Evolutionary conservation across 169 alveolate genomes (phyloP).

Genomic region (Eimeria zaria): DNA sequence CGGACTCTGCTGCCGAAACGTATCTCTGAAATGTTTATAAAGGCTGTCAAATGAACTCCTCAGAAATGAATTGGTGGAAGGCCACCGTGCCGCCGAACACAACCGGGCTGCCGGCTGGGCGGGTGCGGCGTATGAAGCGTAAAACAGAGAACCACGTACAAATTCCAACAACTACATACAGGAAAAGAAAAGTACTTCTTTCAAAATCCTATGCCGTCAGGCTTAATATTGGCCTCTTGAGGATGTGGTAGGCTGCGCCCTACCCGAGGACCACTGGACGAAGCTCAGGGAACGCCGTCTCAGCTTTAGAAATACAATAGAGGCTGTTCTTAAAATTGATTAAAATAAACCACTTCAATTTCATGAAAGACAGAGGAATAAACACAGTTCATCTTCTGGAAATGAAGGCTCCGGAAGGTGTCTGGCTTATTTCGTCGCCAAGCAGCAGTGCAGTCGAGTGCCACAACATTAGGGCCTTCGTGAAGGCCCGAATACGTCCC

Average conservation of each 20-base stretch:
- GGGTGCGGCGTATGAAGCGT: background rate
- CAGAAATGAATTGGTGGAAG: background rate
- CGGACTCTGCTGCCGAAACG: background rate
- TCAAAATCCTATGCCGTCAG: background rate
- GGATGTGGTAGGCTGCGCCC: background rate
- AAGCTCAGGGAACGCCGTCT: background rate
- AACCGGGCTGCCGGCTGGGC: background rate
- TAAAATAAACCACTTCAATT: background rate
- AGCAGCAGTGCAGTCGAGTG: constrained; percentile 11
- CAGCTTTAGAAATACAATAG: background rate
- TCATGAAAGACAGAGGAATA: background rate
- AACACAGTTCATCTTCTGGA: background rate
- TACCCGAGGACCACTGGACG: constrained; percentile 48
- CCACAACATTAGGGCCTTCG: background rate
- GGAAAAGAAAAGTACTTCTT: background rate
- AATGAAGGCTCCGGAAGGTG: background rate
- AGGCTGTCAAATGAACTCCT: background rate
- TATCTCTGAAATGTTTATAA: background rate
- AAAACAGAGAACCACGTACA: background rate
- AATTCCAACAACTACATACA: background rate
- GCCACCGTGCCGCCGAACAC: background rate
- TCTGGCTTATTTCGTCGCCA: background rate
- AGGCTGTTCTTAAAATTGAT: background rate
- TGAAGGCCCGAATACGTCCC: background rate
- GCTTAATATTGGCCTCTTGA: background rate